phyloP scores from a whole-genome alignment of 345 rosid species.

The Lagerstroemia speciosa region DNA sequence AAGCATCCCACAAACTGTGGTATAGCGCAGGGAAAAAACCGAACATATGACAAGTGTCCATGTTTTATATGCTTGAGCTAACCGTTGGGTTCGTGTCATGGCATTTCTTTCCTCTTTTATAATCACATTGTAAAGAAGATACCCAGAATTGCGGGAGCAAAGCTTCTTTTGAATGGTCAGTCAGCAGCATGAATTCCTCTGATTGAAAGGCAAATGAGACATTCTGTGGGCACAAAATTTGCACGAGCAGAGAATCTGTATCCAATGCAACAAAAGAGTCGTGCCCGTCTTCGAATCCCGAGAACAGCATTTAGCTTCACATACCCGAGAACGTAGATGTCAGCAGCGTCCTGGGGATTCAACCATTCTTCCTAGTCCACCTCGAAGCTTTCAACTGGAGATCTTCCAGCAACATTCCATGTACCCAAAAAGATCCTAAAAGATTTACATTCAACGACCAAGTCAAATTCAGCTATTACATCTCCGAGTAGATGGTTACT shows the following conservation, averaged over 20 bases:
- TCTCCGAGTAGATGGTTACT: neutral
- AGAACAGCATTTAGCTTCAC: constrained; percentile 3
- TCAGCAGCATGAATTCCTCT: too few relatives aligned
- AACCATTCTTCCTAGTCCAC: constrained; percentile 69
- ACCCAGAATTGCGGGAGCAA: neutral
- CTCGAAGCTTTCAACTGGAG: constrained; percentile 53
- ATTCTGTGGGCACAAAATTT: neutral
- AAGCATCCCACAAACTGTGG: too few relatives aligned
- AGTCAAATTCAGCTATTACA: neutral
- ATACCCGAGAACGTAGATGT: constrained; percentile 66
- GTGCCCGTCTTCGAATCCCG: constrained; percentile 22
- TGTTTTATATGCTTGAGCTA: too few relatives aligned
- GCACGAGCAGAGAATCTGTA: constrained; percentile 49
- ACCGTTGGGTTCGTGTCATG: too few relatives aligned
- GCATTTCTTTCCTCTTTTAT: neutral
- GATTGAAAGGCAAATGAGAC: neutral
- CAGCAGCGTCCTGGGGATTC: constrained; percentile 57
- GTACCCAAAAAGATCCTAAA: constrained; percentile 62
- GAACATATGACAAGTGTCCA: too few relatives aligned
- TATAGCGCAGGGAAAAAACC: too few relatives aligned
- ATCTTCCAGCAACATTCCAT: constrained; percentile 74
- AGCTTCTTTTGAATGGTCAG: neutral
- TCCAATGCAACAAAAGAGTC: constrained; percentile 34
- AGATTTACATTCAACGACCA: neutral
- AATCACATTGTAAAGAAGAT: neutral